These are phyloP conservation scores for Eucalyptus shirleyi DNA, from an alignment of 345 rosid species.

Conservation along the genomic window DNA sequence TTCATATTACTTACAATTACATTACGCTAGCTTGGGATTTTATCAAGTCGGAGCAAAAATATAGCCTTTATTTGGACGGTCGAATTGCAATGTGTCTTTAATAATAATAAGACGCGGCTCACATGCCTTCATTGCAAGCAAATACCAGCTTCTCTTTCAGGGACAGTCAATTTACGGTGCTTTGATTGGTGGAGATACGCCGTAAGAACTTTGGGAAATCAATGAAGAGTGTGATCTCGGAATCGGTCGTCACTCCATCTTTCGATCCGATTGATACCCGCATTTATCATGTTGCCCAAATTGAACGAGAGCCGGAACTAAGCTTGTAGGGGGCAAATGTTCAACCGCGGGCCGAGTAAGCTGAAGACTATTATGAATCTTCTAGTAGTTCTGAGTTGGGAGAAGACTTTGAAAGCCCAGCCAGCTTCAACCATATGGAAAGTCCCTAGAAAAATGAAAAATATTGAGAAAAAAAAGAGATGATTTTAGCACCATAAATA, in stretches of 20 bases:
- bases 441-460: not conserved
- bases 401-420: not conserved
- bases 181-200: not conserved
- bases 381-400: not conserved
- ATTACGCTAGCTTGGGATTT: not conserved
- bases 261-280: not conserved
- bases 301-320: not conserved
- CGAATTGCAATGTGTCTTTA: not conserved
- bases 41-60: accelerated
- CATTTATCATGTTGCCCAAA: not conserved
- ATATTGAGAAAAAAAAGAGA: not conserved
- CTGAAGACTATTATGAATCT: not conserved
- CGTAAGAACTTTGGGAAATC: not conserved
- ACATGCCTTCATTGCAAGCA: not conserved
- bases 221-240: not conserved
- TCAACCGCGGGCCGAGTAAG: not conserved
- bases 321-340: not conserved
- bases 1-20: not conserved
- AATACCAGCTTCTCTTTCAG: not conserved
- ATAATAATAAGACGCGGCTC: not conserved
- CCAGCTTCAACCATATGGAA: not conserved
- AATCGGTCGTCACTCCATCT: not conserved
- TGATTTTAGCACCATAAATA: not conserved
- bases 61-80: not conserved
- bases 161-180: not conserved